phyloP scores from a whole-genome alignment of 805 yeast species.

The Ogataea trehaloabstinens region DNA sequence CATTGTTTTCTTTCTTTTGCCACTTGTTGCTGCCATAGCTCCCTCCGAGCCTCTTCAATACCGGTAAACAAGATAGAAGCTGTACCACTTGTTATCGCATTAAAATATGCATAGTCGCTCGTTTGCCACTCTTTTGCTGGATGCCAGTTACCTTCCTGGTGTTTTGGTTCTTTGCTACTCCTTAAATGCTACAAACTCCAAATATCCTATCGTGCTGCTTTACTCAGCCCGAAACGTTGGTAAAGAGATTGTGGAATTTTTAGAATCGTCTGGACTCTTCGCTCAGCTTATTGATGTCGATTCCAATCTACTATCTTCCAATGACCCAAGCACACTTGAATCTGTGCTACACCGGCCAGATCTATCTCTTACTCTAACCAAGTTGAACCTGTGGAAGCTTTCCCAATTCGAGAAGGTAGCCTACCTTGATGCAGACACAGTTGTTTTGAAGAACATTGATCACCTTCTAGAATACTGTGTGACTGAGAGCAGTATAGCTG shows the following conservation, averaged over 20 bases:
- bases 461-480: constrained; percentile 25
- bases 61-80: no score
- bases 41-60: no score
- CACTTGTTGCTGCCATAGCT: no score
- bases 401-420: constrained; percentile 43
- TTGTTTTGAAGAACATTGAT: constrained; percentile 40
- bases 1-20: no score
- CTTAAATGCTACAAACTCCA: constrained; percentile 18
- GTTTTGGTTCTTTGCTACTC: constrained; percentile 32
- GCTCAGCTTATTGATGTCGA: constrained; percentile 23
- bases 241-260: constrained; percentile 10
- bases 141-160: constrained; percentile 38
- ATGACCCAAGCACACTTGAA: constrained; percentile 17
- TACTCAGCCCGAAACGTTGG: constrained; percentile 17
- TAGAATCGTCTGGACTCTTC: constrained; percentile 16
- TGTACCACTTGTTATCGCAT: no score
- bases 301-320: constrained; percentile 18
- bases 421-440: constrained; percentile 60
- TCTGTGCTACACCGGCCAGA: constrained; percentile 30
- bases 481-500: constrained; percentile 36
- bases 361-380: constrained; percentile 43
- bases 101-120: constrained; percentile 22
- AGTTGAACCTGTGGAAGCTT: constrained; percentile 53
- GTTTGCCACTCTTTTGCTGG: constrained; percentile 34
- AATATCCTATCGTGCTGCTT: constrained; percentile 23